Evolutionary conservation across 495 filamentous ascomycete species (phyloP), one percentile per base, ranked within the genome.

Genomic region (Penicillium coprophilum): DNA sequence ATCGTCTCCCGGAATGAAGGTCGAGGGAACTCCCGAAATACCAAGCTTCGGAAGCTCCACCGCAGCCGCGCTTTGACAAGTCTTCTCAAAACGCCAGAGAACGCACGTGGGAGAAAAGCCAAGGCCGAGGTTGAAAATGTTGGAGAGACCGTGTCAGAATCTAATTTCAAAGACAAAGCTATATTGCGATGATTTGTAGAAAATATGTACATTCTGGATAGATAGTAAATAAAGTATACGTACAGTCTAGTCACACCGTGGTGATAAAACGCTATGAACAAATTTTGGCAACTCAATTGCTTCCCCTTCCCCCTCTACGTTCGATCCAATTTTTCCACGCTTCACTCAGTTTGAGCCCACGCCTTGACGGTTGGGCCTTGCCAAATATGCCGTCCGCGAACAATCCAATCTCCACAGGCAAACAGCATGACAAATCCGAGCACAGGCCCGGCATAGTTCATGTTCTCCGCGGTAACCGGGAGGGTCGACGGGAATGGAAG

Each of bases 391-490:
- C 69, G 70, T 15, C 75, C 79, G n/a, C 69, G 65, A 34, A 70
- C 40, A 38, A 77, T 57, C 67, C 76, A 81, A 59, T 74, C 74
- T 3, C 59, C 58, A 38, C 68, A 59, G 4, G 70, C 70, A 52
- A 79, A 76, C 2, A 71, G 11, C 46, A 77, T 60, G 31, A 76
- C 71, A 19, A 64, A 63, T 3, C 65, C 75, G 45, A 76, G 68
- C 20, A 80, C 73, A 11, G 77, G 67, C 3, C 75, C 69, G 17
- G 68, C 67, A 61, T 78, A 78, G 54, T 78, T 78, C 76, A 78
- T 78, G 28, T 71, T 76, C 34, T 66, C 62, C 17, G 62, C 67
- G 4, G 68, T 74, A 17, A 76, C 76, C 1, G 76, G 77, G 30
- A 70, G 6, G 23, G 60, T 63, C 0, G 72, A 45, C 3, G 80